phyloP scores from a whole-genome alignment of 176 grass and related monocot species.

The Phoenix dactylifera region DNA sequence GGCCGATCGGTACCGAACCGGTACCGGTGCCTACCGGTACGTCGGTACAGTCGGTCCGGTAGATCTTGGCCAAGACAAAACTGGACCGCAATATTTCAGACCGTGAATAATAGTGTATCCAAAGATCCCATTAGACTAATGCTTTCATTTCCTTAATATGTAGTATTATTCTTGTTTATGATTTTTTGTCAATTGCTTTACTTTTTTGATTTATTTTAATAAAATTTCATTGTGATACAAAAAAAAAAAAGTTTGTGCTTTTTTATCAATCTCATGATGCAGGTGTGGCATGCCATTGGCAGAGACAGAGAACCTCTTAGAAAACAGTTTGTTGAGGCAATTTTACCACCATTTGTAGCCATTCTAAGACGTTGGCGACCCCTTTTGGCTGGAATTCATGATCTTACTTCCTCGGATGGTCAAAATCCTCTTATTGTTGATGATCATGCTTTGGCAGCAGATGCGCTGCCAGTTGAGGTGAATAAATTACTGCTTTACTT shows the following conservation, averaged over 20 bases:
- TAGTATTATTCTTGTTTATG: too few relatives aligned
- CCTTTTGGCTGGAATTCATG: slow-evolving; percentile 92
- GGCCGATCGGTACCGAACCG: too few relatives aligned
- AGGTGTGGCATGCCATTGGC: slow-evolving; percentile 94
- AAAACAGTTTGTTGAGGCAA: slow-evolving; percentile 80
- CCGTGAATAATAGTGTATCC: too few relatives aligned
- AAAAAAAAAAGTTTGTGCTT: neutral
- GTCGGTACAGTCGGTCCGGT: too few relatives aligned
- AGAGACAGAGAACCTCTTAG: slow-evolving; percentile 67
- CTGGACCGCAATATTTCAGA: too few relatives aligned
- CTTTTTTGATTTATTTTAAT: too few relatives aligned
- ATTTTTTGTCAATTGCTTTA: too few relatives aligned
- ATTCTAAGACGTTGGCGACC: slow-evolving; percentile 86
- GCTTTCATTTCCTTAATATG: too few relatives aligned
- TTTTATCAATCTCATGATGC: slow-evolving; percentile 20
- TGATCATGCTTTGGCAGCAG: slow-evolving; percentile 86
- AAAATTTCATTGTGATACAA: too few relatives aligned
- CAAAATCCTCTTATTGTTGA: slow-evolving; percentile 84
- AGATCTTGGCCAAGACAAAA: too few relatives aligned
- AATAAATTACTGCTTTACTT: neutral
- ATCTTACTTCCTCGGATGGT: slow-evolving; percentile 93
- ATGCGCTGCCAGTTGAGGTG: slow-evolving; percentile 66
- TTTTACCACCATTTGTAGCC: slow-evolving; percentile 87
- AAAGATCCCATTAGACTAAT: too few relatives aligned
- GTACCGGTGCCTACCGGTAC: too few relatives aligned